These are phyloP conservation scores for Phlyctochytrium planicorne DNA, from an alignment of 192 early-diverging fungal species.

Conservation along the genomic window DNA sequence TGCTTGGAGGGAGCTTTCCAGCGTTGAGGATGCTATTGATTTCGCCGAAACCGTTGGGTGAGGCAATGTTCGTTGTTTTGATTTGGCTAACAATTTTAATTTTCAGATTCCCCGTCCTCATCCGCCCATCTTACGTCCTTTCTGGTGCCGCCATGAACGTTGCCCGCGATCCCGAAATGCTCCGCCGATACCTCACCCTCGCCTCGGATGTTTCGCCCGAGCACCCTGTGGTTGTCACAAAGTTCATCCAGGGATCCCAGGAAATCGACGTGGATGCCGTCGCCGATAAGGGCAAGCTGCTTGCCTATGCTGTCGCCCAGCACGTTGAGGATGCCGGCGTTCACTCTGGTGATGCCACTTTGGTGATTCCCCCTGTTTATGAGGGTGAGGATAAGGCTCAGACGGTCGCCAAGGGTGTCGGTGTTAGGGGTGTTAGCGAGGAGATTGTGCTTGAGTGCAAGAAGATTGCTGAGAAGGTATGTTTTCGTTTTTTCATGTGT, in stretches of 20 bases:
- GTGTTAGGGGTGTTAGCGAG: slow-evolving; percentile 45
- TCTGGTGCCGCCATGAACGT: slow-evolving; percentile 99
- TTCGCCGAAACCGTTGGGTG: slow-evolving; percentile 51
- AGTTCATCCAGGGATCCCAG: slow-evolving; percentile 91
- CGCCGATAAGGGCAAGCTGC: slow-evolving; percentile 76
- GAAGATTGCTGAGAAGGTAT: slow-evolving; percentile 71
- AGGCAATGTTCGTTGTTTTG: neutral
- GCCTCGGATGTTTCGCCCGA: slow-evolving; percentile 88
- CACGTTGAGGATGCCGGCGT: slow-evolving; percentile 98
- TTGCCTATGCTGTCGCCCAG: slow-evolving; percentile 90
- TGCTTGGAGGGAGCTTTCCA: slow-evolving; percentile 89
- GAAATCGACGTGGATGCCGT: slow-evolving; percentile 97
- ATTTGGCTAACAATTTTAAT: slow-evolving; percentile 1
- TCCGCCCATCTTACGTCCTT: slow-evolving; percentile 94
- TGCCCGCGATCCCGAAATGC: slow-evolving; percentile 72
- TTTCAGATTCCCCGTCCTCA: slow-evolving; percentile 83
- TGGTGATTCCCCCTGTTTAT: slow-evolving; percentile 74
- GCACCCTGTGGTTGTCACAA: slow-evolving; percentile 96
- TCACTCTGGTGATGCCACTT: slow-evolving; percentile 95
- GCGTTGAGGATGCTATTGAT: slow-evolving; percentile 74
- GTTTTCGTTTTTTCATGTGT: neutral
- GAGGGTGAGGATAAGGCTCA: slow-evolving; percentile 36
- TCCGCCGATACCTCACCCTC: slow-evolving; percentile 71
- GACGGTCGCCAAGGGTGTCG: slow-evolving; percentile 27
- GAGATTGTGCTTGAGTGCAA: slow-evolving; percentile 56